Conservation (phyloP, 2,329 filamentous ascomycete species). For the Diaporthe sp. region DNA sequence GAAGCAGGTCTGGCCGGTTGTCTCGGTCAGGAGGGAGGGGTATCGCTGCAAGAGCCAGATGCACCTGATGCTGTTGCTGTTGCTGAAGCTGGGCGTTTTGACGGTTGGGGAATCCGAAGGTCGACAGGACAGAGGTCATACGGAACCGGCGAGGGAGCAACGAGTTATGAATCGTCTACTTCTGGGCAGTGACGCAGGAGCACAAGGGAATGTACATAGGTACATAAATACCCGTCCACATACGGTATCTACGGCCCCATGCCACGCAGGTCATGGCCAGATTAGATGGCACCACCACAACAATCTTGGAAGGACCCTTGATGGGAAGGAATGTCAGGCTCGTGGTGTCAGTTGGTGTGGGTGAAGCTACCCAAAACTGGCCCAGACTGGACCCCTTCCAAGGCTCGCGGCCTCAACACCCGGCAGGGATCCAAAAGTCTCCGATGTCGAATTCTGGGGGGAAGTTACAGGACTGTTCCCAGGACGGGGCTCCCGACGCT, state of each 20-base stretch:
- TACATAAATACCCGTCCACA: not conserved
- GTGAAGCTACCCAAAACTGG: slow-evolving; percentile 21
- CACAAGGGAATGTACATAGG: not conserved
- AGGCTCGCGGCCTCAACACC: not conserved
- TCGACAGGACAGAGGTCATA: not conserved
- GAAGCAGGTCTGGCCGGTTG: not conserved
- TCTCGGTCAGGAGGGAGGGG: slow-evolving; percentile 11
- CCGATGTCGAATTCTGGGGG: slow-evolving; percentile 14
- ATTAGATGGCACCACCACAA: not conserved
- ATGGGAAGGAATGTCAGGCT: slow-evolving; percentile 8
- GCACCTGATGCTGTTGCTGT: not conserved
- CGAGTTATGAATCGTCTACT: not conserved
- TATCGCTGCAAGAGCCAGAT: slow-evolving; percentile 13
- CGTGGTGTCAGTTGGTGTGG: slow-evolving; percentile 15
- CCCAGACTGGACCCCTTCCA: slow-evolving; percentile 19
- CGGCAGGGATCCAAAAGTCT: slow-evolving; percentile 24
- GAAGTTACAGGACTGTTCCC: not conserved
- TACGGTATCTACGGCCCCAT: not conserved
- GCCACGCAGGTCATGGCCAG: not conserved
- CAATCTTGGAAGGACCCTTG: slow-evolving; percentile 29
- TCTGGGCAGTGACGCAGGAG: slow-evolving; percentile 19
- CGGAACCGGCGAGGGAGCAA: slow-evolving; percentile 19
- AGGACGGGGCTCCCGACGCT: slow-evolving; percentile 33
- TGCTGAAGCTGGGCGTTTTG: slow-evolving; percentile 1
- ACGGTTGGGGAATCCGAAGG: not conserved